Base-by-base conservation (phyloP, 306 rosid genomes). In the Citrullus mucosospermus region DNA sequence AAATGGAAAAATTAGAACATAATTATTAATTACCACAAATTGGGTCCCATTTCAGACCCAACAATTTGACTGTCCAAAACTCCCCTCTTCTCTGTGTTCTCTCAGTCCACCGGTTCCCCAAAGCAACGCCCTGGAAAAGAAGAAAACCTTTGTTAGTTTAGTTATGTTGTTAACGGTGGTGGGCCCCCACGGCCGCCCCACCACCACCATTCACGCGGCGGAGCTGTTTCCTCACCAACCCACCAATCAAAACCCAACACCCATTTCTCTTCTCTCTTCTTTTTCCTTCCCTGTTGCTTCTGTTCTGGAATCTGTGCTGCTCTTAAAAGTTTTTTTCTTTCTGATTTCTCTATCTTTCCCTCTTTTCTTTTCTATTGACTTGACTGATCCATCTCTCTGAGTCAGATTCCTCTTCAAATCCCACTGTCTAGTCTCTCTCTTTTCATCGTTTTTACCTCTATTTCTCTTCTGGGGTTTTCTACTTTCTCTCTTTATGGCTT, bases 401-500 rank as follows among this genome's bases (percentile, higher is more conserved):
- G 48, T 74, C 62, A 74, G 62, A 74, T 38, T 77, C 69, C 56
- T 77, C 17, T 18, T n/a, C 70, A 7, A 48, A 22, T 77, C 70
- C 75, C 80, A 75, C 76, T 32, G n/a, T 2, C 56, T 20, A 57
- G 36, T 72, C 39, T 60, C 28, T 34, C 2, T 32, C 2, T 46
- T 60, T 62, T 81, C 63, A 41, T 70, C 62, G 16, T 50, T 51
- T 66, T 74, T 41, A 28, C 60, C 15, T 50, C 44, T 2, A 28
- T 50, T 72, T 72, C 59, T 39, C 56, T 30, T 74, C 62, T 74
- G 78, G 77, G 77, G 25, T 32, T 74, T 16, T 6, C 46, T 34
- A 53, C 57, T 11, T 75, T 25, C 82, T 50, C 78, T 25, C 17
- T 0, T 3, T 75, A 88, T 88, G 91, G 88, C 80, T 81, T 41